These are phyloP conservation scores for Ustilago lituana DNA, from an alignment of 1,284 basidiomycete species.

Conservation along the genomic window DNA sequence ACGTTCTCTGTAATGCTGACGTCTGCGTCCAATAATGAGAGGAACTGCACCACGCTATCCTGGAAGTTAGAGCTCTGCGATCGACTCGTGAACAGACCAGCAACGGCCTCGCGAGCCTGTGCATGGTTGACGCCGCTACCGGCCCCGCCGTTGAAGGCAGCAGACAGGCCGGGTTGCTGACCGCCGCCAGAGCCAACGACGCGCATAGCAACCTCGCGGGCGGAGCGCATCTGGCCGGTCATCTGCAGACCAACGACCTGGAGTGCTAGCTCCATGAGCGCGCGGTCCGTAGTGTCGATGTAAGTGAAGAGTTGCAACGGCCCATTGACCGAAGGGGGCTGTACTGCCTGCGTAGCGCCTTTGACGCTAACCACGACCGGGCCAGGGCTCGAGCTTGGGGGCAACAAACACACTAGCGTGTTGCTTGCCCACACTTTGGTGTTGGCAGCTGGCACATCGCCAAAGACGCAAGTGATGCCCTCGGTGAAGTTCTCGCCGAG, in stretches of 20 bases:
- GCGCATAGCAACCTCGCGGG: conserved; percentile 81
- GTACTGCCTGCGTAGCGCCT: conserved; percentile 39
- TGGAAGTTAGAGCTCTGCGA: conserved; percentile 74
- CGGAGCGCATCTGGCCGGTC: conserved; percentile 92
- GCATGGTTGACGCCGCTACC: conserved; percentile 19
- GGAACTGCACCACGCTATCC: conserved; percentile 79
- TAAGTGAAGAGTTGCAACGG: conserved; percentile 75
- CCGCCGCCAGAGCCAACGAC: conserved; percentile 66
- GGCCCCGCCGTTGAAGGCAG: conserved; percentile 12
- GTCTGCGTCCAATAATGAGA: conserved; percentile 75
- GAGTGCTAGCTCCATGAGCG: conserved; percentile 92
- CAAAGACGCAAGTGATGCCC: conserved; percentile 80
- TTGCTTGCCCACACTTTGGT: conserved; percentile 93
- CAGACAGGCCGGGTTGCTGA: conserved; percentile 34
- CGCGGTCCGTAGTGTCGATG: conserved; percentile 86
- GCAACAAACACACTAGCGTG: conserved; percentile 90
- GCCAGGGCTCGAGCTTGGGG: conserved; percentile 82
- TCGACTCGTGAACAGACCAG: conserved; percentile 48
- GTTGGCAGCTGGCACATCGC: conserved; percentile 80
- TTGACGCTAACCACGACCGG: conserved; percentile 86
- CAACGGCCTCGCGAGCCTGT: conserved; percentile 39
- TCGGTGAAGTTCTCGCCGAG: conserved; percentile 78
- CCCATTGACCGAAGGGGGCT: conserved; percentile 69
- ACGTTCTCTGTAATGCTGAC: conserved; percentile 28
- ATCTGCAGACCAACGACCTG: conserved; percentile 95